Base-by-base conservation (phyloP, 2,329 filamentous ascomycete species). In the Thielaviopsis euricoi region DNA sequence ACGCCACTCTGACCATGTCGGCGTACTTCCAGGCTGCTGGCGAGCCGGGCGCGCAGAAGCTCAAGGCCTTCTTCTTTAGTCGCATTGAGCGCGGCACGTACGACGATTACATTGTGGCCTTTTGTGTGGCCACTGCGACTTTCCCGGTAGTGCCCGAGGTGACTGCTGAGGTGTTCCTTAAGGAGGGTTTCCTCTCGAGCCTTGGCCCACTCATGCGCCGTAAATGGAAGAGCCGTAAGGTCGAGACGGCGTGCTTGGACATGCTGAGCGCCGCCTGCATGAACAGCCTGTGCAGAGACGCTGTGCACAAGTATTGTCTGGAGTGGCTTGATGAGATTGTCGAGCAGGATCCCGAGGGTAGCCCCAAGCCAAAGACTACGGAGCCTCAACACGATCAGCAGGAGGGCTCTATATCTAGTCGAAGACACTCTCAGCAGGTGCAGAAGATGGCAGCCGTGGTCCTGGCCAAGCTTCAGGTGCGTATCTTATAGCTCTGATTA, bases 261-360 rank as follows among this genome's bases (percentile, higher is more conserved):
- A 82, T 98, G 72, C 77, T 98, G 59, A 95, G 90, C 70, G 89
- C 88, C 13, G 90, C 91, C 6, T 96, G 89, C 70, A 87, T 95
- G 70, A 87, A 94, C 67, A 78, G 82, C 52, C 74, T 80, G 7
- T 97, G 90, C 66, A 82, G 93, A 22, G 86, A 90, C 63, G 86
- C 86, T 9, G 86, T 97, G 61, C 80, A 82, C 63, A 89, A 89
- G 68, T 83, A 95, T 66, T 95, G 91, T 69, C 76, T 80, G 33
- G 82, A 87, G 58, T 97, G 91, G 89, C 76, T 98, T 40, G 86
- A 90, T 66, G 85, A 91, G 64, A 80, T 94, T 56, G 80, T 94
- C 57, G 83, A 84, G 63, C 83, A 87, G 66, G 82, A 85, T 60
- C 80, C 80, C 33, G 81, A 84, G 59, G 68, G 73, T 53, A 72